A percentile compares a stretch with the other conserved stretches of the same genome.
Evolutionary conservation across 2,329 filamentous ascomycete genomes (phyloP).

Genomic region (Pseudogymnoascus sp.): DNA sequence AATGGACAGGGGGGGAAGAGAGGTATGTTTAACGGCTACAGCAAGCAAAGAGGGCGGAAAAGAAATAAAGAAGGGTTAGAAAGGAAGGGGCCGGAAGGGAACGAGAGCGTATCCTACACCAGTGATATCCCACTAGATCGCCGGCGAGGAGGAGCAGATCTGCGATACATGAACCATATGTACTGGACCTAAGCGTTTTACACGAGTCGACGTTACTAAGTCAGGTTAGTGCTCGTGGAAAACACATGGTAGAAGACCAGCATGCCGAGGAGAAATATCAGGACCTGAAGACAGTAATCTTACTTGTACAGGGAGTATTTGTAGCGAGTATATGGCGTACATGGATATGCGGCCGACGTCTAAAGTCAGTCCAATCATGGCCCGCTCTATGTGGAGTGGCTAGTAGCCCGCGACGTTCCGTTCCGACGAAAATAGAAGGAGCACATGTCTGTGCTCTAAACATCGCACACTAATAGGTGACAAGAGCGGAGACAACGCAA

Average conservation of each 20-base stretch:
- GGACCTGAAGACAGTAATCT: neutral
- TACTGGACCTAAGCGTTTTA: neutral
- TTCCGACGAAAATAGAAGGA: neutral
- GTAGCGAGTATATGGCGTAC: neutral
- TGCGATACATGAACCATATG: neutral
- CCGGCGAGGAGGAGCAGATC: neutral
- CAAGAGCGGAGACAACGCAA: neutral
- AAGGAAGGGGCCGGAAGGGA: neutral
- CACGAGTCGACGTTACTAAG: neutral
- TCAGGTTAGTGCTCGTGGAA: neutral
- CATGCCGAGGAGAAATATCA: neutral
- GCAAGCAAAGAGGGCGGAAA: neutral
- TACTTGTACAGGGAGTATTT: neutral
- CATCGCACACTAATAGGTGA: neutral
- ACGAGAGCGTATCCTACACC: neutral
- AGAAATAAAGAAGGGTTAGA: neutral
- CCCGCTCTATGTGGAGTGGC: neutral
- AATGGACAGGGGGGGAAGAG: neutral
- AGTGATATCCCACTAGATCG: neutral
- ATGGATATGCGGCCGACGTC: neutral
- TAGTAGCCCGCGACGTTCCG: neutral
- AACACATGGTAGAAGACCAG: neutral
- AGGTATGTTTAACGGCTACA: neutral
- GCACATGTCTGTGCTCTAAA: neutral
- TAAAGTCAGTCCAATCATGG: neutral